Base-by-base conservation (phyloP, 805 yeast species). In the Suhomyces vadensis region DNA sequence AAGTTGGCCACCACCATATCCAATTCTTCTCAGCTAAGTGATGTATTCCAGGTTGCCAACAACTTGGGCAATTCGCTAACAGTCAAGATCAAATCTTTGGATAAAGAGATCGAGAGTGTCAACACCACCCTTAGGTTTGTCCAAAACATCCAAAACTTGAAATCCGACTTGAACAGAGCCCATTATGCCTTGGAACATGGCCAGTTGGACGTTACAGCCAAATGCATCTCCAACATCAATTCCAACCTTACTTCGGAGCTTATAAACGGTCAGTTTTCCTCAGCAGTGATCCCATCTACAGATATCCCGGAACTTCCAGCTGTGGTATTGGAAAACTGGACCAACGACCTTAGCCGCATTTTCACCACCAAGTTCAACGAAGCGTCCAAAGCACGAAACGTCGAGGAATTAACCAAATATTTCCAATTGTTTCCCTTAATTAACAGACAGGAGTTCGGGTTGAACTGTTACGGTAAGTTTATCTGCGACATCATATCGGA, bases 351-450 rank as follows among this genome's bases (percentile, higher is more conserved):
- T 46, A 81, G 78, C 4, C 59, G 60, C 1, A 64, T 80, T 2
- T 89, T 91, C 55, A 65, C 73, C 26, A 57, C 68, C 8, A 83
- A 83, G 52, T 94, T 94, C 63, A 75, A 75, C 37, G 73, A 73
- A 33, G 95, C 97, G 0, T 85, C 97, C 1, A 62, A 67, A 8
- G 65, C 68, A 0, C 79, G 78, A 42, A 81, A 88, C 53, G 87
- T 87, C 43, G 82, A 78, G 36, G 73, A 79, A 43, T 68, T 94
- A 42, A 87, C 97, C 0, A 73, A 82, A 44, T 87, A 82, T 60
- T 94, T 92, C 68, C 85, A 86, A 55, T 68, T 90, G 53, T 92
- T 94, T 60, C 99, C 99, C 8, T 69, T 91, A 42, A 83, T 94
- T 31, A 87, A 87, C 6, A 79, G 84, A 57, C 79, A 80, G 44